A percentile compares a stretch with the other conserved stretches of the same genome.
Conservation (phyloP, 176 grass and related monocot genomes). For the Microstegium vimineum region DNA sequence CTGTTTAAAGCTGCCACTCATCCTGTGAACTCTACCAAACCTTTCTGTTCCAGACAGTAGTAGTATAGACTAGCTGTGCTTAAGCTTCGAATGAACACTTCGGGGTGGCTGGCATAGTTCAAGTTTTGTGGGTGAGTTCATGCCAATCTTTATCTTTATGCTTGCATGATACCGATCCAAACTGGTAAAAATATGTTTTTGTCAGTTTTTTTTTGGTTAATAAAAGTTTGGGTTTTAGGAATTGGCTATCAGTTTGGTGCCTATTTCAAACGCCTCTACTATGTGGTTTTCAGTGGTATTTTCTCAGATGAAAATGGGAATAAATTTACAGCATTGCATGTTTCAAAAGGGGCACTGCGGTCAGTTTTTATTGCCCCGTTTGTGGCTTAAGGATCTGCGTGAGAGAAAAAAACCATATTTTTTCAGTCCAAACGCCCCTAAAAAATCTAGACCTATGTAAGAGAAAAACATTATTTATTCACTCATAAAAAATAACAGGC, state of each 20-base stretch:
- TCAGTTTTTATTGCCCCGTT: too few relatives aligned
- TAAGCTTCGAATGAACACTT: background rate
- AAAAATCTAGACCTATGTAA: too few relatives aligned
- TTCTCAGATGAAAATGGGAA: too few relatives aligned
- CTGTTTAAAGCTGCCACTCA: conserved; percentile 30
- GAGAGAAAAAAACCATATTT: too few relatives aligned
- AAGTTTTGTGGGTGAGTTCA: too few relatives aligned
- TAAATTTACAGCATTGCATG: too few relatives aligned
- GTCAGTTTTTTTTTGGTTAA: background rate
- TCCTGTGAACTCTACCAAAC: background rate
- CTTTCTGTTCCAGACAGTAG: background rate
- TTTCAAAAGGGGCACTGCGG: too few relatives aligned
- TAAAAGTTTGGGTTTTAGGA: background rate
- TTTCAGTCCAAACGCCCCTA: background rate
- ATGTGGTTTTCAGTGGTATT: too few relatives aligned
- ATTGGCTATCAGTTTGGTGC: background rate
- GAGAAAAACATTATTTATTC: too few relatives aligned
- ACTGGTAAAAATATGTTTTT: background rate
- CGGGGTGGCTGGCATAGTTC: background rate
- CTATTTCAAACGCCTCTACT: background rate
- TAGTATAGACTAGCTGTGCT: background rate
- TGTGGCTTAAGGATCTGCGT: too few relatives aligned
- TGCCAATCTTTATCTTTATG: background rate
- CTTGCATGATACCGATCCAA: background rate
- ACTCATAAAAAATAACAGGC: too few relatives aligned